Base-by-base conservation (phyloP, 805 yeast species). In the Maudiozyma barnettii region DNA sequence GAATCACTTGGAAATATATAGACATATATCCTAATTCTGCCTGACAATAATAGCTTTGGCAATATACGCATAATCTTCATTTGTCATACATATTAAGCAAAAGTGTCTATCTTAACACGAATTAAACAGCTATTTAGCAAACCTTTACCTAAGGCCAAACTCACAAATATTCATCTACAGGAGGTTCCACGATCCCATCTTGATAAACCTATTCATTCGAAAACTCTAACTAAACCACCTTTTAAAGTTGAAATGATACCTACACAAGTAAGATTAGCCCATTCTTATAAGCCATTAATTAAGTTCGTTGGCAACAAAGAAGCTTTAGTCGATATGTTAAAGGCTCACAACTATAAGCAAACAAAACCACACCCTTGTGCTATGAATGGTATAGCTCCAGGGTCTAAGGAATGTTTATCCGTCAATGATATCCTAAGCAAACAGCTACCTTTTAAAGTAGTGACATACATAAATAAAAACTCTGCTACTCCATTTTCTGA, bases 261-360 rank as follows among this genome's bases (percentile, higher is more conserved):
- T 29, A 55, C 70, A 7, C 50, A 47, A n/a, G 46, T 45, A 2
- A 55, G 46, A 42, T 44, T 60, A 35, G 59, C 61, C 26, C 49
- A 53, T 51, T 48, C 53, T 23, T 75, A 77, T 60, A 71, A 74
- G 21, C 96, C 95, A 14, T 71, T 81, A 64, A 91, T 91, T 68
- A 84, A 82, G 60, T 91, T 91, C 62, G 77, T 88, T 42, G 96
- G 97, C 39, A 89, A 89, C 42, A 82, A 88, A 44, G 87, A 82
- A 63, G 60, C 71, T 4, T 29, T 63, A 69, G 49, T 39, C 45
- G n/a, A 65, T 70, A 54, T 35, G 23, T 20, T 31, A 30, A 20
- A 41, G 30, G 18, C 45, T 3, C 40, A 41, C 30, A 72, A 81
- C 70, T 23, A 49, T n/a, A 42, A 39, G 1, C 50, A 48, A 29